Conservation (phyloP, 345 rosid species). For the Boechera stricta region DNA sequence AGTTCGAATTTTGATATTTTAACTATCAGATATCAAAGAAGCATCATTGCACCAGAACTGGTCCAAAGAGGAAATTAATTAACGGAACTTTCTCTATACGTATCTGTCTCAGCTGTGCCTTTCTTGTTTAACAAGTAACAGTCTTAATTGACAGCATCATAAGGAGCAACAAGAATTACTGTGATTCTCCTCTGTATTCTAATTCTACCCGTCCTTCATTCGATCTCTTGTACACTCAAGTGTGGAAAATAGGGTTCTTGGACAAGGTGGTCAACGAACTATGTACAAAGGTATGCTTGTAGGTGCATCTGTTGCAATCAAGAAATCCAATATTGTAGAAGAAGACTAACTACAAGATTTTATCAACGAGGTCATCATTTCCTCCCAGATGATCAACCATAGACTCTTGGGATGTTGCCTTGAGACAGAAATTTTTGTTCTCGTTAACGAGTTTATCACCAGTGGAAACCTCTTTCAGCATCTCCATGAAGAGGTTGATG, state of each 20-base stretch:
- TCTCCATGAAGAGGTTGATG: constrained; percentile 25
- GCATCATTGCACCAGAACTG: neutral
- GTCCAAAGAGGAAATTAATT: neutral
- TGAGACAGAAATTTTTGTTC: constrained; percentile 31
- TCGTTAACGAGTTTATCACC: constrained; percentile 29
- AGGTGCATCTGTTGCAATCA: constrained; percentile 22
- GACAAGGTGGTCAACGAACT: constrained; percentile 40
- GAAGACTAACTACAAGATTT: constrained; percentile 34
- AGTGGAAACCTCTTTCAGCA: constrained; percentile 32
- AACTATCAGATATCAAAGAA: neutral
- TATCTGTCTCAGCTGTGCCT: neutral
- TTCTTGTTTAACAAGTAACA: neutral
- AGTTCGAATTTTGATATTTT: too few relatives aligned
- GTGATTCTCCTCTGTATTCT: neutral
- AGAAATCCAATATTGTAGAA: constrained; percentile 26
- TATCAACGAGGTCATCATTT: constrained; percentile 38
- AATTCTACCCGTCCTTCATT: neutral
- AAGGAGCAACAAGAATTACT: neutral
- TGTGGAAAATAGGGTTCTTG: constrained; percentile 48
- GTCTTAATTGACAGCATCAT: neutral
- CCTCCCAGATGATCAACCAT: constrained; percentile 37
- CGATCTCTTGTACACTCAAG: neutral
- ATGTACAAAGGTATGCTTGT: constrained; percentile 49
- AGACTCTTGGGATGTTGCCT: constrained; percentile 38
- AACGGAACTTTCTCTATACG: neutral